Evolutionary conservation across 345 rosid genomes (phyloP), one percentile per base, ranked within the genome.

Genomic region (Erucastrum elatum): DNA sequence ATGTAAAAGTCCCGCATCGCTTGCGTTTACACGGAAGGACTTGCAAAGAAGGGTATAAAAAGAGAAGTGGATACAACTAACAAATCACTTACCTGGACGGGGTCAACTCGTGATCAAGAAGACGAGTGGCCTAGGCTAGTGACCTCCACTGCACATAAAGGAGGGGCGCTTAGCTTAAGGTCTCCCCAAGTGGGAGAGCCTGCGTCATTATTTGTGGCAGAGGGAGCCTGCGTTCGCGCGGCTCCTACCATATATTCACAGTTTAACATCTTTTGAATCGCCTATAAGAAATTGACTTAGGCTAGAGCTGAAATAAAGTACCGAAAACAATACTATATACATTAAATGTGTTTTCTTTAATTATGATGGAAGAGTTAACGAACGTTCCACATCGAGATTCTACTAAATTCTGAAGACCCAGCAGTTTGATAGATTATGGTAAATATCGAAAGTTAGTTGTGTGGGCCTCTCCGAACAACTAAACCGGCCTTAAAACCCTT

Each of bases 61-160:
- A 2, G 25, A 7, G 26, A 71, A 35, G 35, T 3, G 41, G 12
- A 6, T 0, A 0, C 0, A 7, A 0, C 1, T 0, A 2, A 2
- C 0, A 62, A 72, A 41, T 4, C 0, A 72, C 76, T 72, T 72
- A 74, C 77, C 77, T 74, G 77, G 77, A 74, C 70, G 70, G 63
- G 69, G 77, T 74, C 70, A 0, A 74, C 70, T 49, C 60, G 1
- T 8, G 26, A 49, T 64, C 77, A 64, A 16, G 70, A 74, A 64
- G 70, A 49, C 0, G 55, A 35, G 70, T 66, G 70, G 70, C 70
- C 60, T 49, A 68, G 27, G 61, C 72, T 66, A 39, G 70, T 39
- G 55, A 66, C 10, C n/a, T 66, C 70, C 70, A 66, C 39, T 66
- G 55, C 71, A 27, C 59, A 21, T 21, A 0, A 2, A 1, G 26